Conservation (phyloP, 768 basidiomycete genomes). For the Leccinellum rugosiceps region DNA sequence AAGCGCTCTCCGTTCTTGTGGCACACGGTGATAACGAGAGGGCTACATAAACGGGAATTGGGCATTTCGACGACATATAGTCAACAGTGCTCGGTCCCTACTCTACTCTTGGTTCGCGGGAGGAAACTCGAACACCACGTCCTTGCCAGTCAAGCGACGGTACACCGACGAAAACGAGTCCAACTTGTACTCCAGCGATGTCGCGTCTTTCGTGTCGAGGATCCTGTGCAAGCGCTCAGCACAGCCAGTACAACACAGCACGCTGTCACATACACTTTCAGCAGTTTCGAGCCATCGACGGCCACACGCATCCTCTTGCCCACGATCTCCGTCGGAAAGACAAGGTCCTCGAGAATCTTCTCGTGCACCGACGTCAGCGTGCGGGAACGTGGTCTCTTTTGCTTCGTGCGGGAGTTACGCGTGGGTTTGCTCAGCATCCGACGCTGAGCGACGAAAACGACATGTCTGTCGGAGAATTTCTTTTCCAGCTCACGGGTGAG, state of each 20-base stretch:
- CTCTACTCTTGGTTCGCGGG: constrained; percentile 66
- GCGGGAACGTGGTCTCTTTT: constrained; percentile 95
- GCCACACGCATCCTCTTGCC: constrained; percentile 96
- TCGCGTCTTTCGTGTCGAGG: constrained; percentile 97
- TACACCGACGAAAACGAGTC: constrained; percentile 99
- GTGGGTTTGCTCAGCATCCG: constrained; percentile 98
- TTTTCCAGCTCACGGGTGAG: constrained; percentile 99
- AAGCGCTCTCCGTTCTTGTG: constrained; percentile 23
- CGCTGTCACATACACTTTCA: constrained; percentile 86
- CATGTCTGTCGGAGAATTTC: constrained; percentile 99
- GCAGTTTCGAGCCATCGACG: constrained; percentile 90
- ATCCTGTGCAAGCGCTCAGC: constrained; percentile 51
- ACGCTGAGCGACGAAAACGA: constrained; percentile 98
- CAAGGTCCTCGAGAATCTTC: constrained; percentile 97
- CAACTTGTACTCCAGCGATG: constrained; percentile 98
- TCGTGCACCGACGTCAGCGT: constrained; percentile 98
- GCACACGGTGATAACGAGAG: constrained; percentile 10
- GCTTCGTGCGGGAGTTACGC: constrained; percentile 86
- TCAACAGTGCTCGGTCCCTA: constrained; percentile 32
- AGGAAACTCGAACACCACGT: constrained; percentile 93
- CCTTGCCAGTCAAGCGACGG: constrained; percentile 93
- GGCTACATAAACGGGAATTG: constrained; percentile 30
- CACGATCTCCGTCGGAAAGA: constrained; percentile 98
- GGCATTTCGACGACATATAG: constrained; percentile 31
- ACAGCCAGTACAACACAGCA: constrained; percentile 8